Percentiles rank a stretch among this genome's conserved stretches.
These are phyloP conservation scores for Oropetium thomaeum DNA, from an alignment of 176 grass and related monocot species.

Conservation along the genomic window DNA sequence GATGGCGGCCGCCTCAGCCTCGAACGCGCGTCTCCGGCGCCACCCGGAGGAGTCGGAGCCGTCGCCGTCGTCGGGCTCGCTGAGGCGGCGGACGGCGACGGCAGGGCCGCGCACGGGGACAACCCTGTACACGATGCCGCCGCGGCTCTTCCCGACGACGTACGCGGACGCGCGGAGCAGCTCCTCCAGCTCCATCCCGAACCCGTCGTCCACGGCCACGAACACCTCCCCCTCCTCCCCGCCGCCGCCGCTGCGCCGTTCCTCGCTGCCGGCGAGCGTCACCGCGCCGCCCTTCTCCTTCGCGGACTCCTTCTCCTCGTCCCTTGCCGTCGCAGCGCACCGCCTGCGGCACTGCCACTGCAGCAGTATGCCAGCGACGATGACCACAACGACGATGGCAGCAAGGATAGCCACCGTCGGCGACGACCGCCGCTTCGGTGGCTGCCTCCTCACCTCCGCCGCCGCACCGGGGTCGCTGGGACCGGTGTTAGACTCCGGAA, in stretches of 20 bases:
- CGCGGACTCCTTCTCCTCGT: constrained; percentile 43
- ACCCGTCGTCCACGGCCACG: constrained; percentile 80
- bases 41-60: constrained; percentile 31
- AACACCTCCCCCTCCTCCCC: constrained; percentile 73
- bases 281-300: constrained; percentile 49
- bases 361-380: constrained; percentile 52
- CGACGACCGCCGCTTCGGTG: constrained; percentile 36
- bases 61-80: constrained; percentile 73
- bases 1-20: constrained; percentile 69
- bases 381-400: constrained; percentile 37
- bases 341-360: constrained; percentile 84
- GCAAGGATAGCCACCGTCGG: constrained; percentile 57
- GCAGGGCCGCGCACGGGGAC: constrained; percentile 49
- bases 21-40: constrained; percentile 76
- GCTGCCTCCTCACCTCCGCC: constrained; percentile 28
- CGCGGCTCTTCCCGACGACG: constrained; percentile 89
- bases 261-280: constrained; percentile 47
- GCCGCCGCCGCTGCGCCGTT: constrained; percentile 44
- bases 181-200: constrained; percentile 92
- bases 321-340: background rate
- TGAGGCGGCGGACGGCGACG: constrained; percentile 81
- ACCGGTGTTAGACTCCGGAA: constrained; percentile 40
- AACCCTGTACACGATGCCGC: constrained; percentile 89
- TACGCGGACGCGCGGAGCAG: constrained; percentile 84
- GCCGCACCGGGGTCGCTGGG: constrained; percentile 46